These are phyloP conservation scores for Cyberlindnera bimundalis DNA, from an alignment of 805 yeast genomes.

Conservation along the genomic window DNA sequence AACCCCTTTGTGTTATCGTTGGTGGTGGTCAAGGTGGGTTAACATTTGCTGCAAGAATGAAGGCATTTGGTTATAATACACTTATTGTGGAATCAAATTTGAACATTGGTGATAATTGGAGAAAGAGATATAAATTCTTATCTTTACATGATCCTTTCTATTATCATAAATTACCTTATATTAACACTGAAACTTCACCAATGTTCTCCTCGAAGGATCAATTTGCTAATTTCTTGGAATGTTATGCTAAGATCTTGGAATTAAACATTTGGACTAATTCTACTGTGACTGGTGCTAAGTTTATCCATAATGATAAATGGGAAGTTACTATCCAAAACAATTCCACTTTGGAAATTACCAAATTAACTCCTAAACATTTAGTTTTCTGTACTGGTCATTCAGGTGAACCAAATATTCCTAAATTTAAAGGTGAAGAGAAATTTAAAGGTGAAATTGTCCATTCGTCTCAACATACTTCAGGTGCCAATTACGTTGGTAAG, in stretches of 20 bases:
- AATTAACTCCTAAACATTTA: constrained; percentile 35
- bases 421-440: constrained; percentile 34
- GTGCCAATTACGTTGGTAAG: constrained; percentile 39
- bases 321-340: constrained; percentile 31
- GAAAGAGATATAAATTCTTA: constrained; percentile 41
- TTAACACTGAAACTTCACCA: constrained; percentile 40
- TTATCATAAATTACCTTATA: constrained; percentile 40
- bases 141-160: constrained; percentile 45
- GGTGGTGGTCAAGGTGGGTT: constrained; percentile 49
- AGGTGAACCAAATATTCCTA: constrained; percentile 43
- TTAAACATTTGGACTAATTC: constrained; percentile 36
- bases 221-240: constrained; percentile 41
- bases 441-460: constrained; percentile 40
- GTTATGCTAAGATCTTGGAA: constrained; percentile 39
- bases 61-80: constrained; percentile 38
- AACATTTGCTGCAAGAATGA: constrained; percentile 40
- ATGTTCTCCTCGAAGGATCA: constrained; percentile 42
- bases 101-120: constrained; percentile 45
- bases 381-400: constrained; percentile 45
- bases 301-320: constrained; percentile 34
- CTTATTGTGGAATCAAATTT: constrained; percentile 37
- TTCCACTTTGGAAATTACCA: constrained; percentile 25
- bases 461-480: constrained; percentile 41
- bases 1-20: constrained; percentile 42
- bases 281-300: constrained; percentile 31